Base-by-base conservation (phyloP, 2,329 filamentous ascomycete species). In the Fusarium paranaense region DNA sequence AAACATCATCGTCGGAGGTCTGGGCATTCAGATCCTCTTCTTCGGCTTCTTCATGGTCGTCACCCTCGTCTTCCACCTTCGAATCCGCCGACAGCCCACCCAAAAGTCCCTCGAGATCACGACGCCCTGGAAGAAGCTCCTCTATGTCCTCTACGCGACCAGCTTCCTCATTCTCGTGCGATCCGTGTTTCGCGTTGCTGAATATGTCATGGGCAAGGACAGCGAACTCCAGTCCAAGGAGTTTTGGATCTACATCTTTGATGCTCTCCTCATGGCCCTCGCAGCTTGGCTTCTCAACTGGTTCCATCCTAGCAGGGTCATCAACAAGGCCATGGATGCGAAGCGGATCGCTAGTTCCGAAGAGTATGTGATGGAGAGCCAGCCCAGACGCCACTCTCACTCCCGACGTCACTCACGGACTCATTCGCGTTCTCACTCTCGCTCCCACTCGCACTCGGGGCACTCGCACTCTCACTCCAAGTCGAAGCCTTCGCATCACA, bases 1-100 rank as follows among this genome's bases (percentile, higher is more conserved):
- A 65, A 83, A 86, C 14, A 80, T 90, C 52, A 86, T 90, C 6
- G 79, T 90, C 9, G 86, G 76, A 4, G 89, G 89, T 2, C 80
- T 91, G 1, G 79, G 86, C 14, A 80, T 90, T 6, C 90, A 91
- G 75, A 83, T 91, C 20, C 50, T 89, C 20, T 85, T 88, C 67
- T 90, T 91, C 62, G 82, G 83, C 1, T 81, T 90, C 63, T 91
- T 91, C 74, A 81, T 90, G 38, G 57, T 86, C 2, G 82, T 85
- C 0, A 84, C 87, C 0, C 74, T 84, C 4, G 72, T 86, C 1
- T 90, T 89, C 77, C 86, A 90, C 67, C 57, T 72, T 2, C 75
- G 80, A 14, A 78, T 81, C 64, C 67, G 58, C n/a, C 58, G 57
- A 20, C 62, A 67, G 11, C 78, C 75, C 0, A 78, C 71, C 0